Evolutionary conservation across 2,329 filamentous ascomycete species (phyloP).

Genomic region (Phialemoniopsis sp.): DNA sequence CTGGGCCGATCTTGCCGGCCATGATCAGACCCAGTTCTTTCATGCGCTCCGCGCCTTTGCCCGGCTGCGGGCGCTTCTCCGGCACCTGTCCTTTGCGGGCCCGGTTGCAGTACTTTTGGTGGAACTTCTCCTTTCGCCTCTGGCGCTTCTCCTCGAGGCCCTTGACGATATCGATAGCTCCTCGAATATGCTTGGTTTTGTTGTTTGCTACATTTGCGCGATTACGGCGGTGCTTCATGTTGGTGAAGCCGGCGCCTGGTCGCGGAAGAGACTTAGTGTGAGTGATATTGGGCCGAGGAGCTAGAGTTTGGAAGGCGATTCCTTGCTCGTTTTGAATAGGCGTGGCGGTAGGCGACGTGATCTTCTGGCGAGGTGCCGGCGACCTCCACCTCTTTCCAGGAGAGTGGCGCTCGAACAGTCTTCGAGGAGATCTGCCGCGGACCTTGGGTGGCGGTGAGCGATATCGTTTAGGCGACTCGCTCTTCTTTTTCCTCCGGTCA

Average conservation of each 20-base stretch:
- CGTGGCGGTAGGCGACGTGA: constrained; percentile 43
- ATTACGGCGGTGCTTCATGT: constrained; percentile 28
- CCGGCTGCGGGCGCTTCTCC: constrained; percentile 67
- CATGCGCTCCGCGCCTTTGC: constrained; percentile 91
- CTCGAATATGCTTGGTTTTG: constrained; percentile 67
- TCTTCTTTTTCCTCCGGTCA: constrained; percentile 45
- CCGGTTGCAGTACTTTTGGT: constrained; percentile 84
- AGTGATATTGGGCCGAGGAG: constrained; percentile 61
- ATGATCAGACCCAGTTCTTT: constrained; percentile 84
- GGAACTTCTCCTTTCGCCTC: constrained; percentile 87
- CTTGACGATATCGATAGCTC: constrained; percentile 97
- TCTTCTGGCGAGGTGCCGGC: constrained; percentile 58
- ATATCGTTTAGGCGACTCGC: constrained; percentile 57
- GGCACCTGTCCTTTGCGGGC: constrained; percentile 63
- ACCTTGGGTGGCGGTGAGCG: constrained; percentile 49
- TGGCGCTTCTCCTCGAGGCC: constrained; percentile 92
- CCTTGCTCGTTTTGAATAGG: constrained; percentile 34
- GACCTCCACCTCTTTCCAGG: constrained; percentile 62
- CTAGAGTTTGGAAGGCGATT: constrained; percentile 39
- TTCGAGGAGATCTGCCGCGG: constrained; percentile 51
- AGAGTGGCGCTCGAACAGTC: constrained; percentile 64
- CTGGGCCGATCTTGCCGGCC: constrained; percentile 72
- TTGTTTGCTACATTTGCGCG: constrained; percentile 11
- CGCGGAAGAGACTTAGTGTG: constrained; percentile 86
- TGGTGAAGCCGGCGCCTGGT: constrained; percentile 65